Evolutionary conservation across 2,329 filamentous ascomycete species (phyloP), one percentile per base, ranked within the genome.

Genomic region (Dendryphion nanum): DNA sequence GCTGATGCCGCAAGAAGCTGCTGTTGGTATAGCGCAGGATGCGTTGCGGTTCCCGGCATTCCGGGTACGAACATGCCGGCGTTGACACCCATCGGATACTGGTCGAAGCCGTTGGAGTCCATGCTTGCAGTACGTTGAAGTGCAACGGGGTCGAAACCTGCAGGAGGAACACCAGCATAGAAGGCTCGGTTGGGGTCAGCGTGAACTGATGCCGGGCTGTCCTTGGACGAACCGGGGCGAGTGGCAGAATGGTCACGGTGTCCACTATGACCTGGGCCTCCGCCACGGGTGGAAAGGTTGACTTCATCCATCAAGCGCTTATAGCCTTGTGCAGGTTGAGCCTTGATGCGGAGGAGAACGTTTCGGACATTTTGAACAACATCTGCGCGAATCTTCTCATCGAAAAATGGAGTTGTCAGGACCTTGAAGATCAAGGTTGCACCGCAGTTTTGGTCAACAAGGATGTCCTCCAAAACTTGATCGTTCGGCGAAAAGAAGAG

Each of bases 291-390:
- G 1, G 91, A 94, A 24, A 98, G 72, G 43, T 91, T 90, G 52
- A 98, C 93, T 64, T 98, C 93, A 57, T 98, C 93, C 93, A 98
- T 98, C 43, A 98, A 72, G 37, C 93, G 85, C 76, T 97, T 98
- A 73, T 98, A 98, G 36, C 93, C 93, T 69, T 97, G 93, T 45
- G 84, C 86, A 13, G 93, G 89, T 57, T 95, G 88, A 5, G 89
- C 91, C 72, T 96, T 96, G 67, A 97, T 84, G 56, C 86, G 85
- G 21, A 91, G 70, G 21, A 98, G 77, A 26, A 97, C 89, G 54
- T 82, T 88, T 59, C 91, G 89, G 35, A 98, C 88, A 41, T 89
- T 96, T 57, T 95, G 89, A 4, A 95, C 81, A 16, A 96, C 89
- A 55, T 96, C 87, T 31, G 78, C 74, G 33, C 93, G 85, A 61